Evolutionary conservation across 1,284 basidiomycete species (phyloP), one percentile per base, ranked within the genome.

Genomic region (Veloboletus limbatus): DNA sequence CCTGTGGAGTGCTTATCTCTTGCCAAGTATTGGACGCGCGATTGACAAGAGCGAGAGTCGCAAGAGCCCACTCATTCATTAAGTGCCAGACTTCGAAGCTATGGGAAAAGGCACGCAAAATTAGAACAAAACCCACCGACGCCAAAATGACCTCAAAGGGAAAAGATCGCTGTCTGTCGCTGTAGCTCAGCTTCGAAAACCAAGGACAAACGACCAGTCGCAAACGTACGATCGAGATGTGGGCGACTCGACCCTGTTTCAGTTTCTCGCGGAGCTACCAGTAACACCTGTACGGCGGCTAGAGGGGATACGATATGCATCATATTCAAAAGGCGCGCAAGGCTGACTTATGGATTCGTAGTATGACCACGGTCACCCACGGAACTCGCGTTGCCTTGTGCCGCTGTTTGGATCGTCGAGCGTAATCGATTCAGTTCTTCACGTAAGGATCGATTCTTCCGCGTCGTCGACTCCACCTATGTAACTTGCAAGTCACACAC

Each of bases 201-300:
- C 14, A 26, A 9, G 6, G 16, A n/a, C 18, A 14, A 13, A 3
- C n/a, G 6, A 18, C 14, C n/a, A n/a, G n/a, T n/a, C 3, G 11
- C 4, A 4, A 43, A 43, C 50, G 18, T 32, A 51, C 49, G n/a
- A 17, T 21, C 2, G 38, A n/a, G 10, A n/a, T n/a, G n/a, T n/a
- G n/a, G n/a, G n/a, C n/a, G n/a, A 16, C 21, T 27, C 20, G 16
- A 20, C 16, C 21, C 21, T 26, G 22, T 30, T n/a, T 17, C 20
- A 18, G 3, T 20, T 31, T 17, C n/a, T n/a, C n/a, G n/a, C n/a
- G n/a, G n/a, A n/a, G 24, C 22, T 25, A n/a, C 17, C 18, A n/a
- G 22, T n/a, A 14, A 25, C 8, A 10, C 7, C 8, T 6, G 21
- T 13, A 33, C 24, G 30, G 14, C 3, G 28, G n/a, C 43, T 47